Evolutionary conservation across 2,329 filamentous ascomycete species (phyloP).

Genomic region (Scolecobasidium constrictum): DNA sequence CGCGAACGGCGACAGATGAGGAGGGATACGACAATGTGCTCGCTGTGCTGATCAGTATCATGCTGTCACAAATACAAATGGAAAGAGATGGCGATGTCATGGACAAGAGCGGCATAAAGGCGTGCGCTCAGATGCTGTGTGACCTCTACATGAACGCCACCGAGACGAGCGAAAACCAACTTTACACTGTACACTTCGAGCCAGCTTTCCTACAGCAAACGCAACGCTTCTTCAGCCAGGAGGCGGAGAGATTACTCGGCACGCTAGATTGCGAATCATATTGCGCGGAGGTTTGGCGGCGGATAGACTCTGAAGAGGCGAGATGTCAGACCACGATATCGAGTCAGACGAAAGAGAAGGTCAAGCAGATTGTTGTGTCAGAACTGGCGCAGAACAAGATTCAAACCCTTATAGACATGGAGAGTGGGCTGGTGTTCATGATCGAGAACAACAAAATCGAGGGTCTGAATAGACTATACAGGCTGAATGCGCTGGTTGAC

Average conservation of each 20-base stretch:
- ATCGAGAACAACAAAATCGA: constrained; percentile 76
- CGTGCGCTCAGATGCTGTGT: constrained; percentile 83
- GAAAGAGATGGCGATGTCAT: constrained; percentile 85
- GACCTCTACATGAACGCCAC: constrained; percentile 71
- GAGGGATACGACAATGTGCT: not conserved
- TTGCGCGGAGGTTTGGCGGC: constrained; percentile 61
- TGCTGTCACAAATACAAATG: constrained; percentile 86
- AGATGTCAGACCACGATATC: constrained; percentile 78
- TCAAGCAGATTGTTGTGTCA: constrained; percentile 66
- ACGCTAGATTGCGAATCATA: constrained; percentile 75
- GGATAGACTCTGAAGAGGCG: constrained; percentile 70
- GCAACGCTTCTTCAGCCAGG: constrained; percentile 59
- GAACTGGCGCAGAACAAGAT: constrained; percentile 71
- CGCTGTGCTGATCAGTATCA: constrained; percentile 38
- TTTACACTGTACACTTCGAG: constrained; percentile 81
- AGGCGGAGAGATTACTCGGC: constrained; percentile 64
- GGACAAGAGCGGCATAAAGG: constrained; percentile 69
- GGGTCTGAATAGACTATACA: constrained; percentile 72
- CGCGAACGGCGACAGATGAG: constrained; percentile 24
- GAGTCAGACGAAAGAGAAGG: constrained; percentile 57
- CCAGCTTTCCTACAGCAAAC: constrained; percentile 63
- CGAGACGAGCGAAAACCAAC: constrained; percentile 65
- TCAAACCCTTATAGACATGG: constrained; percentile 70
- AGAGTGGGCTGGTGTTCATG: constrained; percentile 82
- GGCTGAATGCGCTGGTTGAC: constrained; percentile 69